Base-by-base conservation (phyloP, 2,329 filamentous ascomycete genomes). In the Fusarium sp. region DNA sequence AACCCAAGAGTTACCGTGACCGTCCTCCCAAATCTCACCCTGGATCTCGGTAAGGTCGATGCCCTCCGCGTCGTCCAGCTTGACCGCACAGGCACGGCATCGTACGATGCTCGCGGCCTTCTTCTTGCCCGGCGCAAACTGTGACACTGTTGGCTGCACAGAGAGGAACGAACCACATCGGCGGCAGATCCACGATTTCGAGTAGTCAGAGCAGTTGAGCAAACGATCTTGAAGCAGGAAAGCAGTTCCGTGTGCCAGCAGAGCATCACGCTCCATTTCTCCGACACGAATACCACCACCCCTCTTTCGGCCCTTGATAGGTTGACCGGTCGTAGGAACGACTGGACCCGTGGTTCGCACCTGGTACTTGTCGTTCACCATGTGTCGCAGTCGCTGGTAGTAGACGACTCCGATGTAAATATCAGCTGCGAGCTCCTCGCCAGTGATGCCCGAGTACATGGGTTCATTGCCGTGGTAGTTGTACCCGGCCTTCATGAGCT, bases 321-420 rank as follows among this genome's bases (percentile, higher is more conserved):
- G 96, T 82, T 99, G 96, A 37, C 96, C 95, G 1, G 96, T 98
- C 21, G 96, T 90, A 30, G 92, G 90, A 62, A 96, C 96, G 47
- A 98, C 93, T 2, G 95, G 95, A 62, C 96, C 96, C 0, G 96
- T 98, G 6, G 96, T 98, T 83, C 96, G 92, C 63, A 98, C 96
- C 83, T 99, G 96, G 88, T 94, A 99, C 85, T 99, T 99, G 84
- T 99, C 96, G 89, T 98, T 98, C 64, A 99, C 96, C 96, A 99
- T 99, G 91, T 99, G 96, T 82, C 96, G 89, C 69, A 99, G 89
- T 82, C 96, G 92, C 85, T 99, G 96, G 87, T 99, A 99, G 88
- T 98, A 98, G 69, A 99, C 96, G 16, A 98, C 92, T 52, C 96
- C 96, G 67, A 98, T 90, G 85, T 97, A 99, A 79, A 99, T 98